Evolutionary conservation across 2,329 filamentous ascomycete genomes (phyloP).

Genomic region (Penicillium sp.): DNA sequence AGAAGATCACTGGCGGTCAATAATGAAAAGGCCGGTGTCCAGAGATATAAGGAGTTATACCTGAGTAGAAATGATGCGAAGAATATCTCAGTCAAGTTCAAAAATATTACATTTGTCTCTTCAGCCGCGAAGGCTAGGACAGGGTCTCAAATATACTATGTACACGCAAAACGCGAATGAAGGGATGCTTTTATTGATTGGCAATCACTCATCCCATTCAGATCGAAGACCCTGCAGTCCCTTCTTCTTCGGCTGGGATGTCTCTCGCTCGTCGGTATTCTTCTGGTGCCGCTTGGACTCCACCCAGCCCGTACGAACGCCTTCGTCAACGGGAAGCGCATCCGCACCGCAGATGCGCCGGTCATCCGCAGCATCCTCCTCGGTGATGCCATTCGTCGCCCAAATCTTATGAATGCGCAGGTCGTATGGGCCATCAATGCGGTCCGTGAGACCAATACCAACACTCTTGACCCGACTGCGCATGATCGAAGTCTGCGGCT

Average conservation of each 20-base stretch:
- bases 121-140: background rate
- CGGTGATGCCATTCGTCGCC: conserved; percentile 76
- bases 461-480: conserved; percentile 83
- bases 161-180: conserved; percentile 1
- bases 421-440: conserved; percentile 86
- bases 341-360: conserved; percentile 44
- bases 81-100: background rate
- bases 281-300: conserved; percentile 8
- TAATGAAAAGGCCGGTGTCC: conserved; percentile 27
- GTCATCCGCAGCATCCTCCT: conserved; percentile 46
- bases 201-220: conserved; percentile 37
- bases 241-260: conserved; percentile 31
- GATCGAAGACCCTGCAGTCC: conserved; percentile 40
- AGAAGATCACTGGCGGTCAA: conserved; percentile 66
- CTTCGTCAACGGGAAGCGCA: conserved; percentile 43
- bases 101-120: background rate
- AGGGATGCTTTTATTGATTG: background rate
- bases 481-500: conserved; percentile 89
- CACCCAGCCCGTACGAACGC: conserved; percentile 35
- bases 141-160: background rate
- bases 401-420: conserved; percentile 84
- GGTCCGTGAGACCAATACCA: conserved; percentile 86
- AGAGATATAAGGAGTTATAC: conserved; percentile 1
- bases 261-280: conserved; percentile 13
- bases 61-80: background rate